Evolutionary conservation across 2,329 filamentous ascomycete genomes (phyloP), one percentile per base, ranked within the genome.

Genomic region (Chrysosphaeria jannelii): DNA sequence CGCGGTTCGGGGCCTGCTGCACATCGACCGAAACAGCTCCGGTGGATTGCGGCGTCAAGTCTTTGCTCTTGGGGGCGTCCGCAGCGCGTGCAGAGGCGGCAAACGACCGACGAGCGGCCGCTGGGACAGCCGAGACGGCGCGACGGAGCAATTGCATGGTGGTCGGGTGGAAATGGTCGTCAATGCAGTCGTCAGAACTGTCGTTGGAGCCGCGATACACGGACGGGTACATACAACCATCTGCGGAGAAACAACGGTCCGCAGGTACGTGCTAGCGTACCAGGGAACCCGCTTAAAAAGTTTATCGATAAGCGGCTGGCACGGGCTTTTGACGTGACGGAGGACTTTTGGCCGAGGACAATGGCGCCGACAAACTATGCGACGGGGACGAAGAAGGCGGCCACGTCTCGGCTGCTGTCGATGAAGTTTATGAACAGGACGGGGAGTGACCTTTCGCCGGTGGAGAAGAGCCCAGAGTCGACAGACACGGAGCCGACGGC

Each of bases 361-460:
- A 28, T 25, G 27, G 28, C 27, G 7, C 25, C 30, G 10, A 12
- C 27, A 12, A 16, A n/a, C n/a, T n/a, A n/a, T 10, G 26, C 35
- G 20, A 30, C 35, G 10, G 63, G 31, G 24, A 28, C 29, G 15
- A 27, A 22, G 13, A 31, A 26, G 25, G 30, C 13, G 60, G 88
- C 23, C 64, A 90, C 79, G 31, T 79, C 70, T 28, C 66, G 78
- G 33, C 65, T 91, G 22, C 54, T 88, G 38, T 79, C 72, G 18
- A 91, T 90, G 78, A 89, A 89, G 50, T 91, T 91, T 41, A 91
- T 91, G 79, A 79, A 89, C 51, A 62, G 79, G 16, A 20, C 25
- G 4, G 24, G 28, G 1, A 21, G 25, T 4, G 17, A 22, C 4
- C 19, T 25, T 3, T 32, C 30, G 5, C 26, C 29, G 1, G 14